Base-by-base conservation (phyloP, 257 asterid species). In the Solanum gracilifrons region DNA sequence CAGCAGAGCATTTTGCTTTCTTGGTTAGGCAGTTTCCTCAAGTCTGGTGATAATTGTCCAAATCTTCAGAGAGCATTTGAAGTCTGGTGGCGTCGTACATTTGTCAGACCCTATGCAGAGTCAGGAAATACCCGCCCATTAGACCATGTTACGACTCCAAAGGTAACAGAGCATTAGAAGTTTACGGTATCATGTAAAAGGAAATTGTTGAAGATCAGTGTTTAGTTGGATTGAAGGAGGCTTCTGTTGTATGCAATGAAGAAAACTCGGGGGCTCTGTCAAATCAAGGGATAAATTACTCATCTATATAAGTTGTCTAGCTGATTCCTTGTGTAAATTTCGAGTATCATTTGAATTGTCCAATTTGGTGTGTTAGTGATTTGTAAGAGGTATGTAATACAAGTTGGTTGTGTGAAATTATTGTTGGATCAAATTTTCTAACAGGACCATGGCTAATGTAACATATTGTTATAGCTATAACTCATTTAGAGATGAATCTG, bases 11-110 rank as follows among this genome's bases (percentile, higher is more conserved):
- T 97, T 74, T 85, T 97, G 87, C 92, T 97, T 31, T 89, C 94
- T 87, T 97, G 99, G 99, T 48, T 97, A 73, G 94, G 97, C 16
- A 92, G 92, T 85, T 97, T 95, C 60, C 91, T 97, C 37, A 97
- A 93, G 93, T 89, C 93, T 4, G 99, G 98, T 3, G 98, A 97
- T 85, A 92, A 89, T 71, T 97, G 99, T 86, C 99, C 98, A 9
- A 97, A 97, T 93, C 98, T 95, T 73, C 96, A 89, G 87, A 90
- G 92, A 71, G 98, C 99, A 1, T 97, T 97, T 29, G 98, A 97
- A 92, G 98, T 97, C 39, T 97, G 99, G 98, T 97, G 99, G 99
- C 94, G 98, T 86, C 87, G 98, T 91, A 95, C 99, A 21, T 97
- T 95, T 51, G 88, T 94, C 21, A 89, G 97, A 85, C 98, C 98